Conservation (phyloP, 441 rosid genomes). For the Bocquillonia castaneifolia region DNA sequence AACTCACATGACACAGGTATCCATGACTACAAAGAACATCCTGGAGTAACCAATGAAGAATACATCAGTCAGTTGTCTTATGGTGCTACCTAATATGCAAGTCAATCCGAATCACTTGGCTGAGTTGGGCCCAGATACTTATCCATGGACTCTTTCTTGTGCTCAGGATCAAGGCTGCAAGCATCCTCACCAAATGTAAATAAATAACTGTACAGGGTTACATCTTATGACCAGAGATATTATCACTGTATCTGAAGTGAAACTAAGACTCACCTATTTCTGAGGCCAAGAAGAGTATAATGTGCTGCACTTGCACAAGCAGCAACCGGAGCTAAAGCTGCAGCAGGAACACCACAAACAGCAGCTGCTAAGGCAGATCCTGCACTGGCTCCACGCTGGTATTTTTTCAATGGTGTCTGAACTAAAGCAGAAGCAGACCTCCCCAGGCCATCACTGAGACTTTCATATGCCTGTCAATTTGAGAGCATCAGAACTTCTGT, state of each 20-base stretch:
- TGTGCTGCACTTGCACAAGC: slow-evolving; percentile 83
- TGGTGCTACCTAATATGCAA: neutral
- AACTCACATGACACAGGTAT: slow-evolving; percentile 23
- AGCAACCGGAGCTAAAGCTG: slow-evolving; percentile 90
- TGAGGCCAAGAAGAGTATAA: slow-evolving; percentile 77
- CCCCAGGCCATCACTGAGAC: slow-evolving; percentile 84
- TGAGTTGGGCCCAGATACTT: slow-evolving; percentile 77
- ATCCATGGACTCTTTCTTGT: slow-evolving; percentile 90
- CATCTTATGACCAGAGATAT: neutral
- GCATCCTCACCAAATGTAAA: slow-evolving; percentile 21
- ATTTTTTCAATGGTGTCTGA: slow-evolving; percentile 67
- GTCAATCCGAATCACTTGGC: slow-evolving; percentile 35
- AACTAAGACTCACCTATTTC: slow-evolving; percentile 63
- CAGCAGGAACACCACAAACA: slow-evolving; percentile 82
- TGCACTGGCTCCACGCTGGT: slow-evolving; percentile 88
- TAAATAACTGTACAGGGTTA: slow-evolving; percentile 3
- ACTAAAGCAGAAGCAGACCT: slow-evolving; percentile 89
- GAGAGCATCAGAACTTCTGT: slow-evolving; percentile 14
- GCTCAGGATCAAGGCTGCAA: slow-evolving; percentile 96
- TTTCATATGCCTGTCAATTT: slow-evolving; percentile 69
- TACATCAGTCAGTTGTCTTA: slow-evolving; percentile 3
- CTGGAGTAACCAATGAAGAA: slow-evolving; percentile 13
- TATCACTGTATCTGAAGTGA: neutral
- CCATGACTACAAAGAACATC: neutral
- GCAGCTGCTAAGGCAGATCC: slow-evolving; percentile 83